Base-by-base conservation (phyloP, 2,329 filamentous ascomycete species). In the Trichoderma citrinoviride region DNA sequence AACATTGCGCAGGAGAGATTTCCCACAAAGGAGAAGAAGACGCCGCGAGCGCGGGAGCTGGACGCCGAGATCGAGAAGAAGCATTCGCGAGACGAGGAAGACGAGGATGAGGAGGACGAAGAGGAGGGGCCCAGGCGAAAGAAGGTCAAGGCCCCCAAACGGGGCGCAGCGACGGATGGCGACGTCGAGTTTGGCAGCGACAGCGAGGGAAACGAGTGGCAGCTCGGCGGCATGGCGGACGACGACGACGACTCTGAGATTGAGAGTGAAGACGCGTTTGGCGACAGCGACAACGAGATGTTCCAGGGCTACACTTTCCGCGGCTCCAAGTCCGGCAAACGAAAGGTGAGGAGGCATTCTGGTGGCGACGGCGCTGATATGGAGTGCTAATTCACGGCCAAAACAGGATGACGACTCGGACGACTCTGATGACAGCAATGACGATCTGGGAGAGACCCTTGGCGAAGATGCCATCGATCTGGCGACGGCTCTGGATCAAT, bases 161-260 rank as follows among this genome's bases (percentile, higher is more conserved):
- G 77, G 29, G 23, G 76, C 17, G 78, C 79, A 44, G 78, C 81
- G 5, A 80, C 77, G 5, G 81, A 87, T 71, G 84, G 85, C 19
- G 83, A 83, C 49, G 81, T 86, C 17, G 90, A 93, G 65, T 87
- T 89, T 68, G 91, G 91, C 10, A 93, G 89, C 70, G 93, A 97
- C 73, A 92, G 90, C 67, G 91, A 93, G 67, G 93, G 92, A 23
- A 91, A 96, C 71, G 87, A 91, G 72, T 97, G 92, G 92, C 88
- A 84, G 56, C 81, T 96, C 57, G 93, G 93, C 27, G 81, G 77
- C 12, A 66, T 86, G 6, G 81, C 80, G 23, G 80, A 79, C 17
- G 83, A 83, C 37, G 85, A 87, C 43, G 83, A 87, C 21, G 86
- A 88, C 70, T 88, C 85, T 5, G 86, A 88, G 66, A 84, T 88